Evolutionary conservation across 768 basidiomycete genomes (phyloP).

Genomic region (Guyanaporus albipodus): DNA sequence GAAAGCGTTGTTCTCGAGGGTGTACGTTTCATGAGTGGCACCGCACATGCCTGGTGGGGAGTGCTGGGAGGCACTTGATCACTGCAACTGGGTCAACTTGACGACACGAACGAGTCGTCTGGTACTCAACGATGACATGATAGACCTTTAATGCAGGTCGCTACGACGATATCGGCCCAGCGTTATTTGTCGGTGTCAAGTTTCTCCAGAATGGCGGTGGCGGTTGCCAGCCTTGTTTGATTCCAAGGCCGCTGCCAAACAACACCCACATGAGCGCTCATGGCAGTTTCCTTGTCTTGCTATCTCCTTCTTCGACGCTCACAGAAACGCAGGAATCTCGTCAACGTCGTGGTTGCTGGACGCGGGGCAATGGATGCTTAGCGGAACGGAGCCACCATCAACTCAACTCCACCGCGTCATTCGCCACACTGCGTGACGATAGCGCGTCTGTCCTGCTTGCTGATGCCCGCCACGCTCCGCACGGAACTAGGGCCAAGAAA

Average conservation of each 20-base stretch:
- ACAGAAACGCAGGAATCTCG: background rate
- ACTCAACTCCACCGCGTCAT: background rate
- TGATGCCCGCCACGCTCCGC: background rate
- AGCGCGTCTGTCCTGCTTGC: background rate
- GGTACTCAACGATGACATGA: constrained; percentile 33
- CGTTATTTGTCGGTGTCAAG: background rate
- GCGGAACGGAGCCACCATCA: too few species aligned
- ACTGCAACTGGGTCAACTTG: constrained; percentile 21
- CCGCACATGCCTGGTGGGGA: constrained; percentile 24
- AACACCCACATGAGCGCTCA: constrained; percentile 11
- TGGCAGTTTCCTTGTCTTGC: too few species aligned
- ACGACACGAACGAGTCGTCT: constrained; percentile 2
- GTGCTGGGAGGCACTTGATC: constrained; percentile 24
- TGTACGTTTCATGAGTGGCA: constrained; percentile 34
- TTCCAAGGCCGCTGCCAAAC: constrained; percentile 26
- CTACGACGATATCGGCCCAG: background rate
- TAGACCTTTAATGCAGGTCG: background rate
- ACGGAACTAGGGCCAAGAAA: background rate
- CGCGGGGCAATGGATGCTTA: too few species aligned
- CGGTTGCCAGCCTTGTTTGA: too few species aligned
- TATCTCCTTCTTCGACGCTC: background rate
- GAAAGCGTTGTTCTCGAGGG: constrained; percentile 37
- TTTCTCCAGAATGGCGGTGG: too few species aligned
- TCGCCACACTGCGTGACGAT: too few species aligned
- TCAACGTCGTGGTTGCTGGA: too few species aligned